Conservation (phyloP, 768 basidiomycete genomes). For the Phanerochaete carnosa region DNA sequence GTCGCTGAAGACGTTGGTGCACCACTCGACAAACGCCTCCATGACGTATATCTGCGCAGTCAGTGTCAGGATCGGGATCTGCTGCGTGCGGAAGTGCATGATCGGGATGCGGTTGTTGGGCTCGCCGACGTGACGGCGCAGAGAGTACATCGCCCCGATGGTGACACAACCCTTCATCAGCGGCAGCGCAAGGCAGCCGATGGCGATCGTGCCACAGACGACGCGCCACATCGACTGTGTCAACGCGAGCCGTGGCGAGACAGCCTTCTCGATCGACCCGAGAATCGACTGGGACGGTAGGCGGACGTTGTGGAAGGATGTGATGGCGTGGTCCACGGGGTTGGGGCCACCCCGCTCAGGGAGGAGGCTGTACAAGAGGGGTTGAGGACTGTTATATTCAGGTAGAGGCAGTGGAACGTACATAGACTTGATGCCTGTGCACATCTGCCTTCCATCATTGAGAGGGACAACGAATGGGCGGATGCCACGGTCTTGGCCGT, state of each 20-base stretch:
- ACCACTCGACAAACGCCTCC: conserved; percentile 41
- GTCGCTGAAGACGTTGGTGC: conserved; percentile 35
- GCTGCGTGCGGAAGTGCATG: conserved; percentile 62
- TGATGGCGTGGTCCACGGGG: conserved; percentile 32
- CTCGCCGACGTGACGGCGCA: conserved; percentile 49
- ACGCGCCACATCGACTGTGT: conserved; percentile 20
- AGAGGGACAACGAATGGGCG: conserved; percentile 37
- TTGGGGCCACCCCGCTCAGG: conserved; percentile 13
- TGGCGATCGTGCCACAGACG: conserved; percentile 21
- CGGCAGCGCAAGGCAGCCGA: conserved; percentile 32
- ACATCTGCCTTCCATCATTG: conserved; percentile 37
- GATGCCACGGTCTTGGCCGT: conserved; percentile 33
- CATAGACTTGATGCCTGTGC: conserved; percentile 27
- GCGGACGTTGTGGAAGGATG: conserved; percentile 28
- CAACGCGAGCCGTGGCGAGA: conserved; percentile 13
- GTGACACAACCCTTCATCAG: conserved; percentile 51
- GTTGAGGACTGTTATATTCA: neutral
- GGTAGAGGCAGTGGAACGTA: neutral
- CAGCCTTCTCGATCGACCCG: conserved; percentile 12
- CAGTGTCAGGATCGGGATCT: conserved; percentile 54
- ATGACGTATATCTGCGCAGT: conserved; percentile 51
- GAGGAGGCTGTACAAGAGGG: conserved; percentile 3
- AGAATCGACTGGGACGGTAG: conserved; percentile 27
- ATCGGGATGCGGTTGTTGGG: conserved; percentile 46
- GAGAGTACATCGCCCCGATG: conserved; percentile 56